A percentile compares a stretch with the other conserved stretches of the same genome.
These are phyloP conservation scores for Bonia amplexicaulis DNA, from an alignment of 176 grass and related monocot genomes.

Conservation along the genomic window DNA sequence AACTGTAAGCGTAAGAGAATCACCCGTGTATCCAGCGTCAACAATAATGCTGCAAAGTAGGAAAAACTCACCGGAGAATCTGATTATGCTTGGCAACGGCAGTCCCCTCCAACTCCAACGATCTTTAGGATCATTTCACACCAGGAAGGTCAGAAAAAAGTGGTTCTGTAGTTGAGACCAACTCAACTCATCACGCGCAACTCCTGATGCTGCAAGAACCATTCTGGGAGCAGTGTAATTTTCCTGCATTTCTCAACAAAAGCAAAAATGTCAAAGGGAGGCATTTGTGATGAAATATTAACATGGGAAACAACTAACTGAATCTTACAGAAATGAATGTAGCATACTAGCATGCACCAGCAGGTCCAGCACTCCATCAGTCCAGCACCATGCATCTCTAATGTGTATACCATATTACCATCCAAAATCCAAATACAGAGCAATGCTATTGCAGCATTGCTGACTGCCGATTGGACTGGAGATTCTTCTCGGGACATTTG, in stretches of 20 bases:
- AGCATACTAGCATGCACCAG: neutral
- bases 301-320: neutral
- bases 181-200: slow-evolving; percentile 54
- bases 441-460: too few relatives aligned
- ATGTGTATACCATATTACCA: too few relatives aligned
- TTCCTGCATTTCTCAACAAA: slow-evolving; percentile 46
- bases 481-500: too few relatives aligned
- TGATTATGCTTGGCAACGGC: slow-evolving; percentile 48
- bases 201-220: slow-evolving; percentile 83
- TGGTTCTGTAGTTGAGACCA: slow-evolving; percentile 56
- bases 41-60: neutral
- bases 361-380: too few relatives aligned
- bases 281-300: neutral
- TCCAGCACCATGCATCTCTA: too few relatives aligned
- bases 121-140: slow-evolving; percentile 39
- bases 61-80: slow-evolving; percentile 53
- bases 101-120: slow-evolving; percentile 73
- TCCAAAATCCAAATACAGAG: too few relatives aligned
- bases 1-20: slow-evolving; percentile 16
- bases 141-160: slow-evolving; percentile 61
- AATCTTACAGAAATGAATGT: slow-evolving; percentile 57
- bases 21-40: neutral
- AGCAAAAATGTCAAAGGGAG: slow-evolving; percentile 24
- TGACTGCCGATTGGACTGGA: too few relatives aligned
- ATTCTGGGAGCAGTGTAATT: slow-evolving; percentile 77